These are phyloP conservation scores for Phytophthora constricta DNA, from an alignment of 352 stramenopile genomes.

Conservation along the genomic window DNA sequence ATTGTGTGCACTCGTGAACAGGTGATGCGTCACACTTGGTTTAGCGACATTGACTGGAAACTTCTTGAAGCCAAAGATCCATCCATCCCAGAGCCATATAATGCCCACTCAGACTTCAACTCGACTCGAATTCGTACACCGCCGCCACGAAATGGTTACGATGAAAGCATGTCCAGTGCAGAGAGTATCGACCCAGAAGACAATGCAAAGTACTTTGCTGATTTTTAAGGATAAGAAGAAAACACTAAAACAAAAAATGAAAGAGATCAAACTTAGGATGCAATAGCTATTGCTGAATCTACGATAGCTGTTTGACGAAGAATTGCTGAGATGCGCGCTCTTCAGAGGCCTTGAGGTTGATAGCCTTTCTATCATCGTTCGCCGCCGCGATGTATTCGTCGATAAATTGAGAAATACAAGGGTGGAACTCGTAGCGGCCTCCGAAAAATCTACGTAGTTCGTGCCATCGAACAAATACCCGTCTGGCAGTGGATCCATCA, in stretches of 20 bases:
- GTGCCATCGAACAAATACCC: slow-evolving; percentile 76
- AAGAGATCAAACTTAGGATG: not conserved
- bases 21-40: slow-evolving; percentile 73
- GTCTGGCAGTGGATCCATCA: slow-evolving; percentile 71
- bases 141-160: not conserved
- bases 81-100: slow-evolving; percentile 38
- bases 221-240: too few relatives aligned
- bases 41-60: slow-evolving; percentile 62
- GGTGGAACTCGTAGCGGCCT: slow-evolving; percentile 77
- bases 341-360: slow-evolving; percentile 59
- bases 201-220: slow-evolving; percentile 72
- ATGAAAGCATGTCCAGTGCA: slow-evolving; percentile 57
- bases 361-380: slow-evolving; percentile 50
- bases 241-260: too few relatives aligned
- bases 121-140: not conserved
- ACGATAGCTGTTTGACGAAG: slow-evolving; percentile 42
- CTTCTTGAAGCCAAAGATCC: slow-evolving; percentile 25
- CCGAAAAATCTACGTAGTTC: slow-evolving; percentile 81
- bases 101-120: slow-evolving; percentile 45
- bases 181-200: slow-evolving; percentile 78
- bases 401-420: slow-evolving; percentile 71
- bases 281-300: not conserved
- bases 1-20: slow-evolving; percentile 23
- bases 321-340: slow-evolving; percentile 54
- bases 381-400: slow-evolving; percentile 55